Evolutionary conservation across 1,284 basidiomycete genomes (phyloP).

Genomic region (Cutaneotrichosporon cyanovorans): DNA sequence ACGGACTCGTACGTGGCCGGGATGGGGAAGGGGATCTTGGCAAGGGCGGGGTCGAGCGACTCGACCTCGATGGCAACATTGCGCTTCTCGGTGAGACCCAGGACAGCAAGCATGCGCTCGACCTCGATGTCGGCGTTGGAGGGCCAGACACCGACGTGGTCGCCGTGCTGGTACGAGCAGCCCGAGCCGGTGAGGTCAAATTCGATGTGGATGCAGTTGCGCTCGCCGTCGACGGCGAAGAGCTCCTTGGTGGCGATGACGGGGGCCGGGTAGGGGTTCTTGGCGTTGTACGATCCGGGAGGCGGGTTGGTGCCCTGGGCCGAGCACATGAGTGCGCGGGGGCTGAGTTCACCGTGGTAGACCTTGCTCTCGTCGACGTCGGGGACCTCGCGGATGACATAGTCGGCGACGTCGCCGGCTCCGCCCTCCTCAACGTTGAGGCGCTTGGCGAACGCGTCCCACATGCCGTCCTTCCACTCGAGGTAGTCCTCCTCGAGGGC

Average conservation of each 20-base stretch:
- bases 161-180: slow-evolving; percentile 96
- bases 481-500: slow-evolving; percentile 99
- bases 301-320: slow-evolving; percentile 51
- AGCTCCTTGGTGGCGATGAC: slow-evolving; percentile 73
- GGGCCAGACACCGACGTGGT: slow-evolving; percentile 97
- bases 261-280: slow-evolving; percentile 91
- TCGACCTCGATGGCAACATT: slow-evolving; percentile 82
- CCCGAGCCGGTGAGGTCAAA: slow-evolving; percentile 91
- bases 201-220: slow-evolving; percentile 94
- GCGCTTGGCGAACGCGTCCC: slow-evolving; percentile 71
- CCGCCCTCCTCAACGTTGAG: slow-evolving; percentile 92
- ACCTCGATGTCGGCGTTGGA: slow-evolving; percentile 88
- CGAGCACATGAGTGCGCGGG: slow-evolving; percentile 61
- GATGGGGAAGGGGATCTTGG: slow-evolving; percentile 97
- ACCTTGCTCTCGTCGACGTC: slow-evolving; percentile 72
- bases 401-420: slow-evolving; percentile 91
- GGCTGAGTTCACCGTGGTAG: slow-evolving; percentile 83
- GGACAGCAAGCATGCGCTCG: slow-evolving; percentile 72
- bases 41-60: slow-evolving; percentile 91
- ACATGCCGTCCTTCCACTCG: slow-evolving; percentile 99
- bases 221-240: slow-evolving; percentile 64
- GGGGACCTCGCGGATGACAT: slow-evolving; percentile 73
- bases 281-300: slow-evolving; percentile 58
- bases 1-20: slow-evolving; percentile 93
- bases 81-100: slow-evolving; percentile 68